Conservation (phyloP, 2,329 filamentous ascomycete genomes). For the Fusarium veterinarium region DNA sequence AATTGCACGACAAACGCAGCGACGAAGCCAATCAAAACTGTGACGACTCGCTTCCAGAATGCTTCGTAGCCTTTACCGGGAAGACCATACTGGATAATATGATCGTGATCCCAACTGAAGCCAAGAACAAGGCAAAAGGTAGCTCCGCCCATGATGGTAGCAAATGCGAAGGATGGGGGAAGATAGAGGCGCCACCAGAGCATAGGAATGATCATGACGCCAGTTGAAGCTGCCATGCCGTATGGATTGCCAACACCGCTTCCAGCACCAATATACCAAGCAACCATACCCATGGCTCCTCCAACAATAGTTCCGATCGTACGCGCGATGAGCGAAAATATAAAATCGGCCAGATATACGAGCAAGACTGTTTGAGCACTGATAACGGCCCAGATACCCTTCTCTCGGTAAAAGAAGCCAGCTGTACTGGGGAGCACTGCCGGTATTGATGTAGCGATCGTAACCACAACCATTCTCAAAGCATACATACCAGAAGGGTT, state of each 20-base stretch:
- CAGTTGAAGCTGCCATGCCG: conserved; percentile 59
- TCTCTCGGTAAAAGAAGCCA: conserved; percentile 63
- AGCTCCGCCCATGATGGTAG: conserved; percentile 48
- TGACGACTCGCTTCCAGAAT: conserved; percentile 60
- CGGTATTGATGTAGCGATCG: conserved; percentile 57
- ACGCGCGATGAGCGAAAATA: conserved; percentile 57
- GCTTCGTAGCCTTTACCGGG: conserved; percentile 59
- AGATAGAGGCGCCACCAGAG: conserved; percentile 53
- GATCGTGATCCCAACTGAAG: conserved; percentile 59
- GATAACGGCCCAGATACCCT: conserved; percentile 64
- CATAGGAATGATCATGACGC: conserved; percentile 50
- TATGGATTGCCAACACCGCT: conserved; percentile 61
- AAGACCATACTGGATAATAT: conserved; percentile 57
- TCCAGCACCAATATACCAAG: conserved; percentile 65
- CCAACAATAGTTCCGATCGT: conserved; percentile 58
- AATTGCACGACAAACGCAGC: conserved; percentile 59
- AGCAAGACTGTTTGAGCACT: conserved; percentile 62
- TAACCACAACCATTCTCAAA: conserved; percentile 60
- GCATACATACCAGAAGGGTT: conserved; percentile 59
- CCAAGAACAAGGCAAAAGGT: conserved; percentile 59
- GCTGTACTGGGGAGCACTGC: conserved; percentile 55
- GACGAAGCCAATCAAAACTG: conserved; percentile 58
- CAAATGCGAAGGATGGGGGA: conserved; percentile 44
- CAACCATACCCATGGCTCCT: conserved; percentile 58
- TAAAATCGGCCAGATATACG: conserved; percentile 63